Percentiles rank a stretch among this genome's conserved stretches.
phyloP scores from a whole-genome alignment of 176 grass and related monocot species.

The Melocanna baccifera region DNA sequence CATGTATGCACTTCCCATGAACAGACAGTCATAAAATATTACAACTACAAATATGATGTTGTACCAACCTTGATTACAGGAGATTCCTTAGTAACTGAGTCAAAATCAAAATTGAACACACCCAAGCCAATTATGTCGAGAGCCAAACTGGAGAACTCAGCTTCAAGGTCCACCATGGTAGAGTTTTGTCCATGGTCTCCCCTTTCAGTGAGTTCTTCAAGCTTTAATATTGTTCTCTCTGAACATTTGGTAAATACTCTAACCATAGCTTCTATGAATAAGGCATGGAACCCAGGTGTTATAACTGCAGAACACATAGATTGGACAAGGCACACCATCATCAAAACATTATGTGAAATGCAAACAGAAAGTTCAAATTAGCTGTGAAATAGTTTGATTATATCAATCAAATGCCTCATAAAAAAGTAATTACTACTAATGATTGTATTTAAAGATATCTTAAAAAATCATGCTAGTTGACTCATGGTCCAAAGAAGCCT shows the following conservation, averaged over 20 bases:
- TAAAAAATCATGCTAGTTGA: neutral
- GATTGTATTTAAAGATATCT: neutral
- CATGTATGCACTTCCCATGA: neutral
- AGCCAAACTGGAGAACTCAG: conserved; percentile 95
- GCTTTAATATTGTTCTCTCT: conserved; percentile 81
- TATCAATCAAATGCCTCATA: neutral
- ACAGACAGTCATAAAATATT: conserved; percentile 16
- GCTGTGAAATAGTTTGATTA: neutral
- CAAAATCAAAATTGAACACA: conserved; percentile 97
- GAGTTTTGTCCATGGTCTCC: conserved; percentile 30
- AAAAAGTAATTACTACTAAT: neutral
- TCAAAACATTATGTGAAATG: neutral
- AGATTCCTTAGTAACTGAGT: conserved; percentile 91
- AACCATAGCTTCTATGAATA: conserved; percentile 95
- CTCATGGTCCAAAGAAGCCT: neutral
- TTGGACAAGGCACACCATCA: neutral
- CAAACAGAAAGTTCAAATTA: neutral
- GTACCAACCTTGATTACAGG: conserved; percentile 90
- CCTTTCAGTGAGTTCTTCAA: conserved; percentile 58
- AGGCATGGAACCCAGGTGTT: conserved; percentile 85
- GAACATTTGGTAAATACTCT: conserved; percentile 76
- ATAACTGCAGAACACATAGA: conserved; percentile 59
- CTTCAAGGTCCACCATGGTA: conserved; percentile 80
- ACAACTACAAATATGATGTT: conserved; percentile 10
- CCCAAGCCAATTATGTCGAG: conserved; percentile 97